Percentiles rank a stretch among this genome's conserved stretches.
These are phyloP conservation scores for Tylopilus orsonianus DNA, from an alignment of 1,284 basidiomycete species.

Conservation along the genomic window DNA sequence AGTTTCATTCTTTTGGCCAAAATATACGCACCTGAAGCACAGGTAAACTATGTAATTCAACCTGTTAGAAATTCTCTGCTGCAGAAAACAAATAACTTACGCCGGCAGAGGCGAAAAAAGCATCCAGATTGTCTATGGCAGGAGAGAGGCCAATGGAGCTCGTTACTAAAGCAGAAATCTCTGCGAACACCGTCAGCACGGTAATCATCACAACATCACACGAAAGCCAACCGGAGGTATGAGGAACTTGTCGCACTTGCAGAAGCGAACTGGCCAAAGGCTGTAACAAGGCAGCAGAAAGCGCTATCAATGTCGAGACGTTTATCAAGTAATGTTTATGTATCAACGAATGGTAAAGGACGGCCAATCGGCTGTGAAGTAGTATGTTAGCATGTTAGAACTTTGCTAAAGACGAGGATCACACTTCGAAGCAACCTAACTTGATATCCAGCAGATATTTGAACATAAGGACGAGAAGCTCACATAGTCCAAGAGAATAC, in stretches of 20 bases:
- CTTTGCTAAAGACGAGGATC: neutral
- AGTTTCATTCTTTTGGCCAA: constrained; percentile 2
- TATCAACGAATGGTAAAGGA: constrained; percentile 41
- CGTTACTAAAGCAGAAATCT: constrained; percentile 38
- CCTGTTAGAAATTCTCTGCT: neutral
- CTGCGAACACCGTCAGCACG: constrained; percentile 29
- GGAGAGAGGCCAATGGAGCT: constrained; percentile 44
- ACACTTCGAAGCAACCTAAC: constrained; percentile 47
- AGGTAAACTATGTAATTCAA: constrained; percentile 36
- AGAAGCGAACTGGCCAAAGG: constrained; percentile 60
- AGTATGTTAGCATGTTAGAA: constrained; percentile 10
- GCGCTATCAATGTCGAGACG: constrained; percentile 46
- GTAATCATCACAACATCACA: neutral
- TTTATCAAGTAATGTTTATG: constrained; percentile 53
- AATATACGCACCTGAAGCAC: constrained; percentile 39
- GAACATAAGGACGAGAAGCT: constrained; percentile 20
- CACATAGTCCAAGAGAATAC: constrained; percentile 63
- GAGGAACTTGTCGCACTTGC: constrained; percentile 43
- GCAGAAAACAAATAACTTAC: constrained; percentile 33
- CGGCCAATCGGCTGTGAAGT: constrained; percentile 33
- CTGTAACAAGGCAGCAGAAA: constrained; percentile 46
- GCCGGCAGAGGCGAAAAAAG: constrained; percentile 60
- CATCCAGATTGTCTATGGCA: constrained; percentile 43
- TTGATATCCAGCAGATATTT: constrained; percentile 1
- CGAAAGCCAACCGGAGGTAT: constrained; percentile 36